Conservation (phyloP, 495 filamentous ascomycete species). For the Acidiella bohemica region DNA sequence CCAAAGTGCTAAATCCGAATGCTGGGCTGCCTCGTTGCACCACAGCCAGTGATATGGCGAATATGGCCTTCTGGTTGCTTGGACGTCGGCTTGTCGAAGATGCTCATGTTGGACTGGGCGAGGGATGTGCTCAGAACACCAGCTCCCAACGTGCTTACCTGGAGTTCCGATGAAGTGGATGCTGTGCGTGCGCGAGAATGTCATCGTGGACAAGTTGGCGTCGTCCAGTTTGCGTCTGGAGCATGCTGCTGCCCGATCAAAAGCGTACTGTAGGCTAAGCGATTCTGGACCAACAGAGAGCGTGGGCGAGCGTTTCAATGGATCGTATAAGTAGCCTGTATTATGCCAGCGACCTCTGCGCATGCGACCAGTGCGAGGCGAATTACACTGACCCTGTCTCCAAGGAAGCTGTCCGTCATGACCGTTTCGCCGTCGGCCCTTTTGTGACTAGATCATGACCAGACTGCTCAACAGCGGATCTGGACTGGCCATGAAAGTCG, state of each 20-base stretch:
- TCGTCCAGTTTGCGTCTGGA: neutral
- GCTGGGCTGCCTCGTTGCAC: slow-evolving; percentile 4
- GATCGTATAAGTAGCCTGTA: neutral
- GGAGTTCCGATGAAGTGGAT: neutral
- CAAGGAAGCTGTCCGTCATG: too few relatives aligned
- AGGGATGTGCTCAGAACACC: neutral
- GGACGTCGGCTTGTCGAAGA: neutral
- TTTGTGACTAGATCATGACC: neutral
- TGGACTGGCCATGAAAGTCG: neutral
- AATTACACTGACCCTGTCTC: too few relatives aligned
- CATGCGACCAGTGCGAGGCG: too few relatives aligned
- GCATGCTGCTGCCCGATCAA: neutral
- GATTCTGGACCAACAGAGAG: neutral
- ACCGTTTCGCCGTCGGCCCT: too few relatives aligned
- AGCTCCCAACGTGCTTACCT: neutral
- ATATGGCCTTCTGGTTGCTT: slow-evolving; percentile 3
- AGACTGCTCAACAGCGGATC: neutral
- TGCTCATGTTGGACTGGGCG: neutral
- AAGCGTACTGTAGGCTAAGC: neutral
- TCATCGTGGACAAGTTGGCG: neutral
- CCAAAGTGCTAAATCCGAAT: slow-evolving; percentile 13
- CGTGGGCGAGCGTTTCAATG: neutral
- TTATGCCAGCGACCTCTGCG: neutral
- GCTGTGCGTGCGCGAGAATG: neutral
- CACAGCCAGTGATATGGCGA: slow-evolving; percentile 8